These are phyloP conservation scores for Lecanosticta acicola DNA, from an alignment of 2,329 filamentous ascomycete species.

Conservation along the genomic window DNA sequence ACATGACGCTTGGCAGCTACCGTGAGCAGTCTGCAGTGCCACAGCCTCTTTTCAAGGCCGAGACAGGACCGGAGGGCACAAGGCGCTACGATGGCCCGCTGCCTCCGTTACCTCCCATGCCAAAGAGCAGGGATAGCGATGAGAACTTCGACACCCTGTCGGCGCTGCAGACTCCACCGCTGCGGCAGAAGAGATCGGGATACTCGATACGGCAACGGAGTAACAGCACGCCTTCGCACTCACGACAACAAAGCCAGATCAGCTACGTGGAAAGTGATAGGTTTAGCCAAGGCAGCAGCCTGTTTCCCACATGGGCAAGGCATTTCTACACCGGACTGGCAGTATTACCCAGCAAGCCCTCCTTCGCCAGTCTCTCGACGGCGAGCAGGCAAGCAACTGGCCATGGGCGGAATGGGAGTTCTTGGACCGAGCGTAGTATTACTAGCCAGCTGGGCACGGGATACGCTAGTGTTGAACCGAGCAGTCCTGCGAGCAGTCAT, in stretches of 20 bases:
- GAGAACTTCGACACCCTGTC: constrained; percentile 33
- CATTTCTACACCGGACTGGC: constrained; percentile 31
- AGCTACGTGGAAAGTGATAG: constrained; percentile 27
- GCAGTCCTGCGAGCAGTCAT: constrained; percentile 29
- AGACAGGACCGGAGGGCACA: constrained; percentile 6
- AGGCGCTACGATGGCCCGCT: constrained; percentile 28
- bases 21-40: constrained; percentile 31
- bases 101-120: constrained; percentile 29
- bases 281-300: constrained; percentile 22
- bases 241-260: constrained; percentile 27
- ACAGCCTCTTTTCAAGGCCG: constrained; percentile 30
- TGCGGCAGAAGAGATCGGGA: constrained; percentile 32
- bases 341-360: constrained; percentile 27
- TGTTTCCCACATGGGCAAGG: constrained; percentile 35
- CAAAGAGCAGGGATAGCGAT: constrained; percentile 24
- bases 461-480: constrained; percentile 22
- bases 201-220: constrained; percentile 29
- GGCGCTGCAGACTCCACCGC: constrained; percentile 28
- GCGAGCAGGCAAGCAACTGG: constrained; percentile 5
- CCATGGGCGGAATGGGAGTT: constrained; percentile 23
- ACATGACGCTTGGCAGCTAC: constrained; percentile 29
- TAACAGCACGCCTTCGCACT: constrained; percentile 29
- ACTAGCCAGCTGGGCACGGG: constrained; percentile 30
- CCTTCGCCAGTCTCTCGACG: constrained; percentile 20
- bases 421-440: constrained; percentile 30